Evolutionary conservation across 805 yeast genomes (phyloP), one percentile per base, ranked within the genome.

Genomic region (Candida dajiaensis): DNA sequence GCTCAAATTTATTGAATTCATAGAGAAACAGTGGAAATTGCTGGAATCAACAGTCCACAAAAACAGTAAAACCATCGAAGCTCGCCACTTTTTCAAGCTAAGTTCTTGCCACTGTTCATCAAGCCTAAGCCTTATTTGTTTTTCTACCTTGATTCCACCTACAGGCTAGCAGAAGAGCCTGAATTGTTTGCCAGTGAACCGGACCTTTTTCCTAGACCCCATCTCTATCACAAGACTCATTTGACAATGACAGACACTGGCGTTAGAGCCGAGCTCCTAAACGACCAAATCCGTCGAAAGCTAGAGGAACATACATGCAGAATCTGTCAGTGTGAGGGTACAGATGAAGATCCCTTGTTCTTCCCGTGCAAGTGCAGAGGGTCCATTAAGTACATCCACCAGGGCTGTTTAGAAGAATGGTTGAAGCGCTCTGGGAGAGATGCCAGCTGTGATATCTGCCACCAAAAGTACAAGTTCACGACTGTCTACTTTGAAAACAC

Each of bases 321-420:
- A 50, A 90, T 94, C 40, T 94, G 99, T 62, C 84, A 97, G 44
- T 92, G 95, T 35, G 98, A 89, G 56, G 90, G 78, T n/a, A 79
- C 94, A 0, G 68, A 67, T 0, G 80, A 76, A 1, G 88, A 86
- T 52, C 97, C 97, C 4, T 70, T 94, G 40, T 83, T 77, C 52
- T 90, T 86, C 64, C 99, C 99, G 3, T 94, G 99, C 67, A 83
- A 79, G 58, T 94, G 99, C 67, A 74, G 89, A 44, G 99, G 99
- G 2, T 85, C 96, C 13, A 95, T 94, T 63, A 85, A 84, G 62
- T 90, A 82, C 58, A 87, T 94, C 45, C 99, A 94, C 64, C 95
- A 92, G 64, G 95, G 85, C 46, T 94, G 99, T 64, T 67, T 92
- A 40, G 69, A 81, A 57, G 94, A 88, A 58, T 92, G 99, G 99